phyloP scores from a whole-genome alignment of 139 green algal genomes.

The Ulvella scutata region DNA sequence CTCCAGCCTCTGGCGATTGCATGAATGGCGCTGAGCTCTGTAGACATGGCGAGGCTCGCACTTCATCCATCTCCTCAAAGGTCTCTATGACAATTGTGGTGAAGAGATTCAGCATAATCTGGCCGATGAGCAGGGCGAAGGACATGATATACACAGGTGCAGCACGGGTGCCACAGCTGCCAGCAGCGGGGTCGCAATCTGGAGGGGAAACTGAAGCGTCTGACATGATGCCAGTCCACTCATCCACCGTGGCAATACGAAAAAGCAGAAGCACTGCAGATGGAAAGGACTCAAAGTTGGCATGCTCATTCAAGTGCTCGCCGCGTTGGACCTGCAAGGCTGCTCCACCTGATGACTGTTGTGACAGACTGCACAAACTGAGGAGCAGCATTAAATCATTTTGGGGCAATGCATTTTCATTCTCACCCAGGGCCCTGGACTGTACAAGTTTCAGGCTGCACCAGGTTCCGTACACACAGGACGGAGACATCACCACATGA shows the following conservation, averaged over 20 bases:
- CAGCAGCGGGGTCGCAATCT: conserved; percentile 19
- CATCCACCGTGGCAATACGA: conserved; percentile 49
- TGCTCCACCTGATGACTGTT: no score
- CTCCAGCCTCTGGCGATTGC: no score
- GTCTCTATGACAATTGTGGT: conserved; percentile 57
- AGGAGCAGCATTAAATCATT: no score
- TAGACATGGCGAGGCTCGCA: conserved; percentile 3
- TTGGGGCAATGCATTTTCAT: no score
- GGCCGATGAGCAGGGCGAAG: conserved; percentile 37
- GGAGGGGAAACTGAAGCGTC: conserved; percentile 25
- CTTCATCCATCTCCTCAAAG: conserved; percentile 52
- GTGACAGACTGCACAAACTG: no score
- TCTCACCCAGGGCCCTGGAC: no score
- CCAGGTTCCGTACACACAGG: no score
- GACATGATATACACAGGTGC: conserved; percentile 43
- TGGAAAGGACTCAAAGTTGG: conserved; percentile 37
- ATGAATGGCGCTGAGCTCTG: no score
- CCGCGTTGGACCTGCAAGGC: background rate
- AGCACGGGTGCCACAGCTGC: conserved; percentile 22
- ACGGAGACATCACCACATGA: no score
- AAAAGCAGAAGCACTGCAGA: conserved; percentile 17
- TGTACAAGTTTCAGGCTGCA: no score
- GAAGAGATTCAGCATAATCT: conserved; percentile 66
- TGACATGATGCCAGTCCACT: conserved; percentile 48
- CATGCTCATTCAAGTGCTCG: conserved; percentile 36